Conservation (phyloP, 805 yeast species). For the Candida namnaoensis region DNA sequence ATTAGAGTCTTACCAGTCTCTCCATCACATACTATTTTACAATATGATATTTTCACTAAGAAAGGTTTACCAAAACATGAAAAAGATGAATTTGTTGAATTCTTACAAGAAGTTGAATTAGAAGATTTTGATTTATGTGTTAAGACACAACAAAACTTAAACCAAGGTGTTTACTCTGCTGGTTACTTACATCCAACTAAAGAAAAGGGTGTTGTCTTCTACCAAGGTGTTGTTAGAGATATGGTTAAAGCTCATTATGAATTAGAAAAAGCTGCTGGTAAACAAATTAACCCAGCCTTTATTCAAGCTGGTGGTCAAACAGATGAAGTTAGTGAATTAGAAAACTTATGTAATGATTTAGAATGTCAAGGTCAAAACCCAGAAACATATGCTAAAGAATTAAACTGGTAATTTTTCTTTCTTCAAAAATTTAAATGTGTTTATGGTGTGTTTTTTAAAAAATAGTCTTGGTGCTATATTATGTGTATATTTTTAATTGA, state of each 20-base stretch:
- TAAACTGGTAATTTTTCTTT: constrained; percentile 11
- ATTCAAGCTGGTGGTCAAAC: background rate
- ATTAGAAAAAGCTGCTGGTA: constrained; percentile 35
- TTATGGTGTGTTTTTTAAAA: no score
- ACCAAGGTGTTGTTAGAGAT: constrained; percentile 45
- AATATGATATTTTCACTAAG: constrained; percentile 53
- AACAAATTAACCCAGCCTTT: constrained; percentile 42
- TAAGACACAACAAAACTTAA: constrained; percentile 50
- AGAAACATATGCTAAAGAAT: constrained; percentile 18
- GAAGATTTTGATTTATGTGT: constrained; percentile 55
- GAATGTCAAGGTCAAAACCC: constrained; percentile 41
- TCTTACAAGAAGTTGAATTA: constrained; percentile 52
- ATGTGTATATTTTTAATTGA: no score
- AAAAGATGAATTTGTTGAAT: constrained; percentile 55
- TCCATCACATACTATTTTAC: constrained; percentile 46
- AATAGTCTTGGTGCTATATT: no score
- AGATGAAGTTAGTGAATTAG: background rate
- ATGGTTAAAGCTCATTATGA: constrained; percentile 49
- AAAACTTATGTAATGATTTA: constrained; percentile 29
- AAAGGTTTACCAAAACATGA: constrained; percentile 43
- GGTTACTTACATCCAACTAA: constrained; percentile 53
- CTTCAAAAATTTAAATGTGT: no score
- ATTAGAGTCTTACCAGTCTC: constrained; percentile 49
- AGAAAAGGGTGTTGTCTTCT: constrained; percentile 50
- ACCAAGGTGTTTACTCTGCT: constrained; percentile 50